Conservation (phyloP, 2,329 filamentous ascomycete genomes). For the Fusarium nurragi region DNA sequence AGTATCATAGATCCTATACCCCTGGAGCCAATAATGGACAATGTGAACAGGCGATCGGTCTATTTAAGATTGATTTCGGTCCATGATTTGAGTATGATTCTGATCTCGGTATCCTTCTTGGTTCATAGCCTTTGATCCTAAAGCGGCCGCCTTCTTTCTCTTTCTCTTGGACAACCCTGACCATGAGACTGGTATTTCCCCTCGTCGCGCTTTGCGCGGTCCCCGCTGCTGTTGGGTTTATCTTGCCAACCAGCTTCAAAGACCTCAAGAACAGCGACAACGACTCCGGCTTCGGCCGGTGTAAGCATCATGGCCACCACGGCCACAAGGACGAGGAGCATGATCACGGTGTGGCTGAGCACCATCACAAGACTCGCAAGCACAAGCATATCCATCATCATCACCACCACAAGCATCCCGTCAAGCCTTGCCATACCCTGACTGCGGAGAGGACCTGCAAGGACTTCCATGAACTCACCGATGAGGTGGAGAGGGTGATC, state of each 20-base stretch:
- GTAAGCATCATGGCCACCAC: too few relatives aligned
- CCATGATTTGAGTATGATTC: background rate
- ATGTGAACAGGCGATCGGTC: background rate
- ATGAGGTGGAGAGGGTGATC: conserved; percentile 39
- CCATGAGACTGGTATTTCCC: conserved; percentile 40
- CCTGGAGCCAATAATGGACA: background rate
- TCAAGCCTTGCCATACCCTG: conserved; percentile 30
- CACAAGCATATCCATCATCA: conserved; percentile 27
- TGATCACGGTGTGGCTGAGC: conserved; percentile 9
- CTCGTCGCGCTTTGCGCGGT: conserved; percentile 36
- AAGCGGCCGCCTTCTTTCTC: background rate
- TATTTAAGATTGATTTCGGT: conserved; percentile 18
- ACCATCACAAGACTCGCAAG: conserved; percentile 24
- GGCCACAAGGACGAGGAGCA: background rate
- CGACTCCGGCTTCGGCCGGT: too few relatives aligned
- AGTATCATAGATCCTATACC: background rate
- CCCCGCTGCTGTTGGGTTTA: conserved; percentile 21
- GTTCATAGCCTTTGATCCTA: background rate
- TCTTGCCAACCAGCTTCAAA: background rate
- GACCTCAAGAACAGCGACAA: too few relatives aligned
- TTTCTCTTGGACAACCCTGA: background rate
- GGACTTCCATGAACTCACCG: conserved; percentile 38
- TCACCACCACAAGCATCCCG: conserved; percentile 28
- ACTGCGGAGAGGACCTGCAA: conserved; percentile 39
- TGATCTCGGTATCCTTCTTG: background rate